Evolutionary conservation across 805 yeast genomes (phyloP).

Genomic region (Naumovozyma baii): DNA sequence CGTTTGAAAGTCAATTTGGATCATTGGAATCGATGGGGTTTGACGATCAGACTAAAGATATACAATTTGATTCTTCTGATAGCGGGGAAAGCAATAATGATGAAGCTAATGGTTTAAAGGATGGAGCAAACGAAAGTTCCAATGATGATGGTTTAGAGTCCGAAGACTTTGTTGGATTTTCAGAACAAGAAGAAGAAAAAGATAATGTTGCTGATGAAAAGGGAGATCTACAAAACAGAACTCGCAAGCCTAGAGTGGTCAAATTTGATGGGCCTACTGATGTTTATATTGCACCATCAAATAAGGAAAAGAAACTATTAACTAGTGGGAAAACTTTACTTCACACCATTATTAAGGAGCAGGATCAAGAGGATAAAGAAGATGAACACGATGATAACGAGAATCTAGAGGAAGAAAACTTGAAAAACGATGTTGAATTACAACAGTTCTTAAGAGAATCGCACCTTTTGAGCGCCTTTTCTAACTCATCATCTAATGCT

Average conservation of each 20-base stretch:
- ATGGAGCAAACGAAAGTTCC: slow-evolving; percentile 6
- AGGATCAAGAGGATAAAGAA: slow-evolving; percentile 13
- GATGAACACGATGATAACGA: slow-evolving; percentile 23
- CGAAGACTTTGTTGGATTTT: neutral
- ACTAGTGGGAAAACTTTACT: slow-evolving; percentile 48
- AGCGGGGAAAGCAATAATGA: slow-evolving; percentile 1
- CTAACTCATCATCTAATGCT: slow-evolving; percentile 18
- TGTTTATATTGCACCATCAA: slow-evolving; percentile 28
- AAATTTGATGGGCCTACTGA: slow-evolving; percentile 22
- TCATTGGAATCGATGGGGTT: slow-evolving; percentile 45
- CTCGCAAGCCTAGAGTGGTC: slow-evolving; percentile 17
- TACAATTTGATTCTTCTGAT: slow-evolving; percentile 1
- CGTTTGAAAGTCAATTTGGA: slow-evolving; percentile 60
- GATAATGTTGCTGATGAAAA: slow-evolving; percentile 7
- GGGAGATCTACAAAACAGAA: slow-evolving; percentile 6
- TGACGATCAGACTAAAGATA: slow-evolving; percentile 35
- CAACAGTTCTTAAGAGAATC: slow-evolving; percentile 65
- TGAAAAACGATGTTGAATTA: slow-evolving; percentile 61
- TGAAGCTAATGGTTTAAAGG: slow-evolving; percentile 8
- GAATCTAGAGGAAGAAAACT: slow-evolving; percentile 40
- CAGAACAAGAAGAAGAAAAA: slow-evolving; percentile 1
- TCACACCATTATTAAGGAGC: slow-evolving; percentile 31
- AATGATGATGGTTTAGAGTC: slow-evolving; percentile 29
- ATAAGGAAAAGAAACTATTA: slow-evolving; percentile 42
- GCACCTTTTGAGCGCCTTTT: slow-evolving; percentile 44